Evolutionary conservation across 257 asterid species (phyloP), one percentile per base, ranked within the genome.

Genomic region (Cruciata laevipes): DNA sequence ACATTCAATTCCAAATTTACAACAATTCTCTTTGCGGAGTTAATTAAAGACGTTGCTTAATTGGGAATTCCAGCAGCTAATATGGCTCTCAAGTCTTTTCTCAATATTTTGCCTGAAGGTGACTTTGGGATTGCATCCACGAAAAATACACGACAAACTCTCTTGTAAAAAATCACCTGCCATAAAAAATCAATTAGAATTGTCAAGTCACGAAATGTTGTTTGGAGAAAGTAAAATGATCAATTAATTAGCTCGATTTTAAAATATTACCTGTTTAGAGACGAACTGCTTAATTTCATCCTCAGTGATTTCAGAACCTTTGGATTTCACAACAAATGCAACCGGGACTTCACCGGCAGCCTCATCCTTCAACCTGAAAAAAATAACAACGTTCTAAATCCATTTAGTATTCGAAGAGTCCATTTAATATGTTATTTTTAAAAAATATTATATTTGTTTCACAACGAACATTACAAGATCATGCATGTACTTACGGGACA

Each of bases 271-370:
- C 86, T 86, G 94, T 59, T 88, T 88, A 2, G 97, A 84, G 21
- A 92, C 35, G 47, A 80, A 92, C 61, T 89, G 86, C 83, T 89
- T 91, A 73, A 91, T 79, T 66, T 87, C 95, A 72, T 89, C 92
- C 79, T 87, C 96, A 4, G 84, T 77, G 16, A 89, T 71, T 23
- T 31, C 49, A 33, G 84, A 78, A 3, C 87, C 96, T 24, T 69
- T 91, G 35, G 90, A 80, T 69, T 66, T 81, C 27, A 84, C 98
- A 6, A 87, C 90, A 78, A 85, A 91, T 32, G 96, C 98, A 77
- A 91, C 95, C 23, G 98, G 98, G 40, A 91, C 85, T 83, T 91
- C 98, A 38, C 98, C 98, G 0, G 96, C 96, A 61, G 74, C 74
- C 76, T 91, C 95, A 69, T 91, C 95, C 69, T 72, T 78, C 98